phyloP scores from a whole-genome alignment of 768 basidiomycete species.

The Leccinum truebloodii region DNA sequence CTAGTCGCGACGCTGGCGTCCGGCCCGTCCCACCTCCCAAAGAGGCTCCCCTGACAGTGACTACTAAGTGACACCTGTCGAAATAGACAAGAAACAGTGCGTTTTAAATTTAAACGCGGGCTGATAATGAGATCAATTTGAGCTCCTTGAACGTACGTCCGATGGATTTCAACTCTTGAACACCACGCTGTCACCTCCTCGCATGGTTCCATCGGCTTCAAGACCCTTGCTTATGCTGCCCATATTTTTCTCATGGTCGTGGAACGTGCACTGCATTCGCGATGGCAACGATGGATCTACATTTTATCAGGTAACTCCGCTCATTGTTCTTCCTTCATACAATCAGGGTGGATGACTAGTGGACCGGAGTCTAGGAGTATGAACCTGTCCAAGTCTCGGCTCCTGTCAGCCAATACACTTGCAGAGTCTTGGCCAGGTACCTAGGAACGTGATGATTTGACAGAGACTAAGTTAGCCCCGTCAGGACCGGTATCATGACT shows the following conservation, averaged over 20 bases:
- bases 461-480: too few species aligned
- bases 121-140: too few species aligned
- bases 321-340: not conserved
- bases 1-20: too few species aligned
- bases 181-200: not conserved
- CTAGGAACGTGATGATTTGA: not conserved
- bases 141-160: not conserved
- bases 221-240: not conserved
- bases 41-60: too few species aligned
- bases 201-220: not conserved
- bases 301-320: not conserved
- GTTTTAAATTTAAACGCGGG: too few species aligned
- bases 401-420: not conserved
- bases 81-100: too few species aligned
- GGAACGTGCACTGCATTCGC: not conserved
- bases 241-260: not conserved
- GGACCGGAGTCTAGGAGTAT: not conserved
- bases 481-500: conserved; percentile 1
- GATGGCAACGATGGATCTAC: not conserved
- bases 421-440: not conserved
- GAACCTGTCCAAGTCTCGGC: not conserved
- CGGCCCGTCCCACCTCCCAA: too few species aligned
- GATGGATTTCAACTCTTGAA: not conserved
- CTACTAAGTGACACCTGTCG: too few species aligned
- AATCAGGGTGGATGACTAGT: too few species aligned